Base-by-base conservation (phyloP, 1,139 yeast genomes). In the Geotrichum siamense region DNA sequence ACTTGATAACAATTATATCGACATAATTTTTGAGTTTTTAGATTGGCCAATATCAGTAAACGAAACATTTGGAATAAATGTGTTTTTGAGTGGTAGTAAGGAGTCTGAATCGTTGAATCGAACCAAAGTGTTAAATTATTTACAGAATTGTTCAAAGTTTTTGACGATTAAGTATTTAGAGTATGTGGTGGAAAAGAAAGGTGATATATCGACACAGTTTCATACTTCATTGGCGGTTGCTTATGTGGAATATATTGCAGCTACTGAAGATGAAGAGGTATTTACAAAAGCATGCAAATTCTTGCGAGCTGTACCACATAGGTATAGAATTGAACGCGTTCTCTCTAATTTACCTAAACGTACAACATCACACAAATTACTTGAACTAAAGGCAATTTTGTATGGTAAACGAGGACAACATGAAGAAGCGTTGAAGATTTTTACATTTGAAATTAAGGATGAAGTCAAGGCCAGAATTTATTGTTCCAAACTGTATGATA, bases 11-110 rank as follows among this genome's bases (percentile, higher is more conserved):
- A 65, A 68, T 0, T 53, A 77, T 30, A 53, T 82, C 23, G 74
- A 71, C 23, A 58, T 83, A 16, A 71, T 86, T 1, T 72, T 85
- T 41, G 67, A 78, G 49, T 83, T 71, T 58, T 64, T 84, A 0
- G 59, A 65, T 29, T 76, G 81, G 77, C 71, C 84, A 0, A 62
- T 83, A 25, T 53, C 60, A 8, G 62, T 66, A 5, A 67, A 71
- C 34, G 61, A 64, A 1, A 57, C 60, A 2, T 64, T 67, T 47
- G 77, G 75, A 3, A 62, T 69, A 26, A 65, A 70, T 6, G 68
- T 89, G 0, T 89, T 89, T 53, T 70, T 85, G 70, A 80, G 76
- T 49, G 82, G 81, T 45, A 67, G 82, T 0, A 71, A 74, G 12
- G 80, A 78, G 54, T 74, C 84, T 51, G 82, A 76, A 45, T 68